Percentiles rank a stretch among this genome's conserved stretches.
These are phyloP conservation scores for Waltiozyma solani DNA, from an alignment of 1,139 yeast species.

Conservation along the genomic window DNA sequence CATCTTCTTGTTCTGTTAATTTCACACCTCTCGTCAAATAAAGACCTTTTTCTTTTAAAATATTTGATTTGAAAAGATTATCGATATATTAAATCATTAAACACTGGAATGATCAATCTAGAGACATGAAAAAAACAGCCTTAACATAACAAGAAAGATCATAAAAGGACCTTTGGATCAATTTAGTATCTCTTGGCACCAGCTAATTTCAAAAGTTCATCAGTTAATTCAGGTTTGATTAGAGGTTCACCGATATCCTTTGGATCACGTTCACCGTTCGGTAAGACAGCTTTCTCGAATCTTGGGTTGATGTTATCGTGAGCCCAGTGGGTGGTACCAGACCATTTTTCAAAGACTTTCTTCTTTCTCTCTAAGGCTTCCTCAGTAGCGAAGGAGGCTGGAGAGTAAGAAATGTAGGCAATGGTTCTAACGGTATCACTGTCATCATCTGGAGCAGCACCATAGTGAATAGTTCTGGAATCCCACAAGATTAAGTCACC, in stretches of 20 bases:
- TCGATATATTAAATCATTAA: too few species aligned
- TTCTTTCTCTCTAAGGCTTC: conserved; percentile 10
- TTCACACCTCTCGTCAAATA: too few species aligned
- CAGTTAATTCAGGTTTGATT: conserved; percentile 12
- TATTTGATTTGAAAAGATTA: too few species aligned
- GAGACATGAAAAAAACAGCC: background rate
- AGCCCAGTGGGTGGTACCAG: conserved; percentile 22
- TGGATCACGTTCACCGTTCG: conserved; percentile 13
- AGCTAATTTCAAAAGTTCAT: conserved; percentile 14
- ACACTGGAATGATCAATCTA: too few species aligned
- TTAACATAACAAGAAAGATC: background rate
- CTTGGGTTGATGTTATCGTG: conserved; percentile 18
- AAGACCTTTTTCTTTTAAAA: too few species aligned
- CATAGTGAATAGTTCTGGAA: conserved; percentile 20
- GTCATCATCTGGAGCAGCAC: conserved; percentile 13
- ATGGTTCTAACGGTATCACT: conserved; percentile 16
- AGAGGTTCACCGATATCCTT: conserved; percentile 11
- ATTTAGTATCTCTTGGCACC: conserved; percentile 11
- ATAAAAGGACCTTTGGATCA: too few species aligned
- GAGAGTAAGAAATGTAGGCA: conserved; percentile 19
- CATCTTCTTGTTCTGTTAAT: too few species aligned
- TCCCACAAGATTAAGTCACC: conserved; percentile 23
- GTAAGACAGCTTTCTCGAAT: conserved; percentile 7
- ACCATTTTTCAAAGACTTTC: conserved; percentile 15
- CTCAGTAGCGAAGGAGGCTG: conserved; percentile 19